Evolutionary conservation across 441 rosid genomes (phyloP).

Genomic region (Populus trichocarpa): DNA sequence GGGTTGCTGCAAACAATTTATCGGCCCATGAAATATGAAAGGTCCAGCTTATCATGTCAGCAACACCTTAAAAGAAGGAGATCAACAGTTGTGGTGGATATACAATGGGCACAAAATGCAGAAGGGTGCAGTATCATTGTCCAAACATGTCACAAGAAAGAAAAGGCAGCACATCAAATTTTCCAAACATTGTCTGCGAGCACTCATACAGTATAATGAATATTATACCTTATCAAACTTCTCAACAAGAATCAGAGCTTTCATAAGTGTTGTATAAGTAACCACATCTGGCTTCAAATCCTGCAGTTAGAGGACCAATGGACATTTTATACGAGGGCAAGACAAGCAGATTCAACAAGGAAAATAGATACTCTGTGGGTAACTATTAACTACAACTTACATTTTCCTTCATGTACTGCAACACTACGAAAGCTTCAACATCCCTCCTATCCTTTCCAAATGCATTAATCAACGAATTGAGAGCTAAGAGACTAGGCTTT

Average conservation of each 20-base stretch:
- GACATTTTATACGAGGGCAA: conserved; percentile 15
- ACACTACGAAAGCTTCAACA: conserved; percentile 86
- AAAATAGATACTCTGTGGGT: background rate
- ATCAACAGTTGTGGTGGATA: background rate
- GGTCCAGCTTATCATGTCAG: background rate
- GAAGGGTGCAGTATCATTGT: background rate
- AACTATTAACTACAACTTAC: conserved; percentile 31
- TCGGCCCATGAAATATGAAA: background rate
- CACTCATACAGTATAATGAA: no score
- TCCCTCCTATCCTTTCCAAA: conserved; percentile 97
- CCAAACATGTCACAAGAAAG: background rate
- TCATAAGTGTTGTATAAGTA: conserved; percentile 93
- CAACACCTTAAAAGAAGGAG: background rate
- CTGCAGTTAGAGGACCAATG: conserved; percentile 40
- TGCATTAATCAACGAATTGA: conserved; percentile 91
- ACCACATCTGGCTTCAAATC: conserved; percentile 85
- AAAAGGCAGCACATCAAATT: background rate
- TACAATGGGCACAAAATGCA: background rate
- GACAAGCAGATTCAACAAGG: background rate
- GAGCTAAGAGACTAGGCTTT: conserved; percentile 80
- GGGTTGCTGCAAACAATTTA: background rate
- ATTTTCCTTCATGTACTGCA: conserved; percentile 91
- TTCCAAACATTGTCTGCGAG: background rate
- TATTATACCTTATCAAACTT: conserved; percentile 67
- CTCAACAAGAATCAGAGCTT: conserved; percentile 82